A percentile compares a stretch with the other conserved stretches of the same genome.
Evolutionary conservation across 192 early-diverging fungal genomes (phyloP).

Genomic region (Coemansia erecta): DNA sequence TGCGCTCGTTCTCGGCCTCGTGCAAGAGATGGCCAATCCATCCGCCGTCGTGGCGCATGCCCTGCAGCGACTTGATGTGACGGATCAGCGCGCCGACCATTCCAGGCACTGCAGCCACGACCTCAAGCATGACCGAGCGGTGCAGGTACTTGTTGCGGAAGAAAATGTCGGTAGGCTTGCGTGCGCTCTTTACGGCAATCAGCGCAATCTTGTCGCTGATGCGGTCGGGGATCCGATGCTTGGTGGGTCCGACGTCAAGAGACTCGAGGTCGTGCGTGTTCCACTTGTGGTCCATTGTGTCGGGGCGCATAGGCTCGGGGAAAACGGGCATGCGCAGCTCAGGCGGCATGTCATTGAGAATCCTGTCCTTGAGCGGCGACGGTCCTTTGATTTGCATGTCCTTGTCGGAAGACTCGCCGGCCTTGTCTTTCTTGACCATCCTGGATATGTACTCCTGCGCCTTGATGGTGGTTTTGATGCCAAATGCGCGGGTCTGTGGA

Average conservation of each 20-base stretch:
- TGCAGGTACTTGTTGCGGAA: constrained; percentile 76
- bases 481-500: constrained; percentile 24
- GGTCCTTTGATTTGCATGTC: constrained; percentile 30
- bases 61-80: constrained; percentile 74
- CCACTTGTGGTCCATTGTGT: constrained; percentile 57
- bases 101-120: constrained; percentile 78
- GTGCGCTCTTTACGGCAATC: constrained; percentile 61
- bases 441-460: constrained; percentile 47
- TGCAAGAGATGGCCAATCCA: constrained; percentile 89
- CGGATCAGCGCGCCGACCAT: constrained; percentile 84
- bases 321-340: constrained; percentile 40
- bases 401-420: not conserved
- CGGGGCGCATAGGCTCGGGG: constrained; percentile 61
- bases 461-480: constrained; percentile 47
- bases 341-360: constrained; percentile 35
- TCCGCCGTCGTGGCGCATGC: constrained; percentile 79
- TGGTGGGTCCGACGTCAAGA: constrained; percentile 58
- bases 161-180: constrained; percentile 65
- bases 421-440: constrained; percentile 17
- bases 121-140: constrained; percentile 76
- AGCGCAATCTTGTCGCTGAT: constrained; percentile 65
- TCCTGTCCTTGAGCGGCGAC: constrained; percentile 20
- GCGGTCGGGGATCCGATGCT: constrained; percentile 61
- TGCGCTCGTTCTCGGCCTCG: constrained; percentile 89
- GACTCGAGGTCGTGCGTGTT: constrained; percentile 59